Base-by-base conservation (phyloP, 164 flowering plant species). In the Stephania japonica region DNA sequence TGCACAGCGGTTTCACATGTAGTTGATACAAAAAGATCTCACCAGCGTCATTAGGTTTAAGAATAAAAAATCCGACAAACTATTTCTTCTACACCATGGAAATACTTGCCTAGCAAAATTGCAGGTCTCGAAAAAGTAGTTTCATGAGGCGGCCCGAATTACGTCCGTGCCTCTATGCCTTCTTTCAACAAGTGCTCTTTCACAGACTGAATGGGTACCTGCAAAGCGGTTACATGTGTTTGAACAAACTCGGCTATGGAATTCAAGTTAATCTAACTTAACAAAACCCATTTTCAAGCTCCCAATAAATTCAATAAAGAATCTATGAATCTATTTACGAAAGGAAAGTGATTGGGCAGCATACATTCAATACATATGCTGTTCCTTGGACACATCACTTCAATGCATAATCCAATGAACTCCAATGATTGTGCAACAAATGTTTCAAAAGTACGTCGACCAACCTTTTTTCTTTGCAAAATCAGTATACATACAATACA, bases 121-220 rank as follows among this genome's bases (percentile, higher is more conserved):
- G 63, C 63, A n/a, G 63, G 63, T 56, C 63, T 21, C 63, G 7
- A 19, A 59, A 59, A 21, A 59, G 64, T 5, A 59, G 62, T 19
- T 59, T 59, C 24, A n/a, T 59, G 24, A 7, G 64, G 64, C 10
- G n/a, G 64, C 7, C 0, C 65, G 19, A 21, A 42, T 38, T 21
- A 71, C 41, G 81, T 74, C 64, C 98, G 84, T 64, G 92, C 97
- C 82, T 91, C 97, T 42, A 94, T 88, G 19, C 95, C 93, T 82
- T 83, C 86, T 62, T 85, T 77, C 43, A 81, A 77, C 77, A 94
- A 80, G 81, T 94, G 97, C 76, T 88, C 88, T 79, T 94, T 94
- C 64, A 92, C 98, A 65, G 91, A 77, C 70, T 81, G 88, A 77
- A 94, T 83, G 14, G 93, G 92, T 13, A 94, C 97, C 98, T 94